Base-by-base conservation (phyloP, 2,329 filamentous ascomycete species). In the Xylaria sp. region DNA sequence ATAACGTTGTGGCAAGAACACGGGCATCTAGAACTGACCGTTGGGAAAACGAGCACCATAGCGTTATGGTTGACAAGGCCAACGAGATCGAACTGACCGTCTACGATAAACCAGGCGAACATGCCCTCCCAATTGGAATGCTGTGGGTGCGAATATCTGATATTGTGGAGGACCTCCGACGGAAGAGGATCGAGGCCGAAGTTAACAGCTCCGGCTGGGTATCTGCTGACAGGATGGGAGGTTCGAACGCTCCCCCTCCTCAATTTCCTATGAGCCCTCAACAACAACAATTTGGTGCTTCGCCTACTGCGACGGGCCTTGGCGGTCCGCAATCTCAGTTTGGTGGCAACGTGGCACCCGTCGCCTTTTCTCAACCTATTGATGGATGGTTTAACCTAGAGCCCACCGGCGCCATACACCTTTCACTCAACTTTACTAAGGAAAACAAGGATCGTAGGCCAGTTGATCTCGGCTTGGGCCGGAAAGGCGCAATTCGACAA, bases 61-160 rank as follows among this genome's bases (percentile, higher is more conserved):
- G 90, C 66, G 91, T 99, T 69, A 93, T 96, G 72, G 96, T 99
- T 65, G 95, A 98, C 81, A 98, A 98, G 83, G 96, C 96, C 60
- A 99, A 99, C 80, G 96, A 99, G 81, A 93, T 99, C 69, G 96
- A 99, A 79, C 88, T 99, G 62, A 98, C 94, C 0, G 94, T 99
- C 12, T 99, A 99, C 80, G 96, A 99, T 80, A 97, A 97, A 82
- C 91, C 94, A 2, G 90, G 91, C 70, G 94, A 97, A 75, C 92
- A 97, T 74, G 91, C 94, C 15, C 90, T 97, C 60, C 96, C 96
- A 46, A 97, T 99, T 76, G 96, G 91, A 65, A 90, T 99, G 86
- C 87, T 98, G 15, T 99, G 96, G 96, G 90, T 99, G 66, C 88
- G 96, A 68, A 95, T 99, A 77, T 97, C 96, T 18, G 96, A 99